Evolutionary conservation across 352 stramenopile species (phyloP), one percentile per base, ranked within the genome.

Genomic region (Globisporangium polare): DNA sequence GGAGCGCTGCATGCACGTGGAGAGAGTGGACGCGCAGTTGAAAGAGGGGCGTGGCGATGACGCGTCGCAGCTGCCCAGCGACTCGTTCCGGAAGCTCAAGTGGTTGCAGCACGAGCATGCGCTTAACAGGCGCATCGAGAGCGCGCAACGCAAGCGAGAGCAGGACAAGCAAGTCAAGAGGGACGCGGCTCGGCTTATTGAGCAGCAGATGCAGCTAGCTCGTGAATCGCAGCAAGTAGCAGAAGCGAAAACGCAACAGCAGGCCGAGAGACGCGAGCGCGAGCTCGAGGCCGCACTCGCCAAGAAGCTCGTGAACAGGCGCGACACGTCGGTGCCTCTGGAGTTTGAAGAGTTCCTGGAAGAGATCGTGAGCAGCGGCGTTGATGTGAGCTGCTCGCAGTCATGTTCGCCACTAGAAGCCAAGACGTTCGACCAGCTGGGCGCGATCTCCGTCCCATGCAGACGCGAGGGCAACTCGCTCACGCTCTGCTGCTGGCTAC

Each of bases 401-500:
- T 49, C 57, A 6, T 12, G 13, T 0, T 52, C 75, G 0, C 52
- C 60, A 9, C 8, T 67, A 35, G 33, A 53, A 26, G 62, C 33
- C 5, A 59, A 67, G 31, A 53, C 69, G 20, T 76, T 67, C 0
- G 77, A 88, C 29, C 72, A 65, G 15, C 55, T 79, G 1, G 73
- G 71, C 24, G 67, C 62, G 26, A 63, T 83, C 35, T 88, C 80
- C 0, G 63, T 83, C 10, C 80, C 80, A 15, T 83, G 74, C 37
- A 72, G 69, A 24, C 74, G 78, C 8, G 80, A 89, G 55, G 78
- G 78, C 18, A 78, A 89, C 55, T 89, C 80, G 12, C 53, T 88
- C n/a, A 89, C 80, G 5, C 39, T 86, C 31, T 88, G 78, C 20
- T 69, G 65, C 22, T 68, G 60, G 20, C 10, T 60, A 5, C 50